These are phyloP conservation scores for Chaetomium sp. DNA, from an alignment of 2,329 filamentous ascomycete genomes.

Conservation along the genomic window DNA sequence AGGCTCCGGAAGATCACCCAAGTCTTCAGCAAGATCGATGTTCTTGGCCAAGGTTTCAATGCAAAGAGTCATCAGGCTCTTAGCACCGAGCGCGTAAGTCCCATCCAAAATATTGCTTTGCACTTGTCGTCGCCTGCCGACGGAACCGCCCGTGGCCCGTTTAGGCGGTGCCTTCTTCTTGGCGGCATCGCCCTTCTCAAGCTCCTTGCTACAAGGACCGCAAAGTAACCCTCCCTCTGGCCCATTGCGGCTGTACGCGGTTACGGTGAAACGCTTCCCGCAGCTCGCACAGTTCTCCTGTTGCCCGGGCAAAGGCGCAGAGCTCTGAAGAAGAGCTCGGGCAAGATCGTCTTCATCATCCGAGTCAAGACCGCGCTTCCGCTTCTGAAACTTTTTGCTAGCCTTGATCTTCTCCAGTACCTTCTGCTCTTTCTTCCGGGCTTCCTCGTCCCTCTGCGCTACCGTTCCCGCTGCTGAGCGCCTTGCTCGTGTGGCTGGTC, in stretches of 20 bases:
- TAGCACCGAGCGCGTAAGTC: conserved; percentile 55
- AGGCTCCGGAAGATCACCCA: conserved; percentile 52
- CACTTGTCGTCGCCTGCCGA: conserved; percentile 62
- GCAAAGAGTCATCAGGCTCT: conserved; percentile 59
- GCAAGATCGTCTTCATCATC: conserved; percentile 48
- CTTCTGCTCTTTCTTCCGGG: conserved; percentile 47
- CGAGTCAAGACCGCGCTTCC: conserved; percentile 36
- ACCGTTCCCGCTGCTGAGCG: conserved; percentile 24
- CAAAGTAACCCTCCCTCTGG: conserved; percentile 84
- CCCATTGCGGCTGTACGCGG: conserved; percentile 75
- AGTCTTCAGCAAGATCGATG: conserved; percentile 53
- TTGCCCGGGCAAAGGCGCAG: conserved; percentile 67
- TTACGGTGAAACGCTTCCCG: conserved; percentile 85
- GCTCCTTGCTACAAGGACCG: conserved; percentile 68
- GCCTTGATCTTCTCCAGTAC: conserved; percentile 57
- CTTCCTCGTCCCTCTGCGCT: conserved; percentile 35
- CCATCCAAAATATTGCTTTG: conserved; percentile 85
- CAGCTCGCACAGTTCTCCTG: conserved; percentile 83
- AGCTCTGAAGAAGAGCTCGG: conserved; percentile 40
- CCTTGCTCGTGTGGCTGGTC: conserved; percentile 15
- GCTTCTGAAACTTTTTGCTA: conserved; percentile 51
- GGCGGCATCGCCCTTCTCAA: conserved; percentile 59
- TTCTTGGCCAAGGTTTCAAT: conserved; percentile 58
- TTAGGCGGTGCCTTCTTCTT: conserved; percentile 41
- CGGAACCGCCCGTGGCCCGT: conserved; percentile 46